These are phyloP conservation scores for Malus domestica DNA, from an alignment of 306 rosid genomes.

Conservation along the genomic window DNA sequence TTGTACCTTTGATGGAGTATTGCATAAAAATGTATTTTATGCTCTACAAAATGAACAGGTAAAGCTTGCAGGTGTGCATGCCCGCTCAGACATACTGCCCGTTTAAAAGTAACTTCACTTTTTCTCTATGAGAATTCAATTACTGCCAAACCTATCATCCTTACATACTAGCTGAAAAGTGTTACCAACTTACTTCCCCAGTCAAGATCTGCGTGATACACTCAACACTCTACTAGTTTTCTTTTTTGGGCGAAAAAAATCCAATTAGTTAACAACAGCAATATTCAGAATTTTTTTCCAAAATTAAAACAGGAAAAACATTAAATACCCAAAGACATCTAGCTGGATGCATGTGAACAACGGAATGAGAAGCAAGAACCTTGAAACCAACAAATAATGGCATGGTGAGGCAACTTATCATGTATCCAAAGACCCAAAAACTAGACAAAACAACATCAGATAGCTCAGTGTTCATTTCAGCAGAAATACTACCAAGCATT, in stretches of 20 bases:
- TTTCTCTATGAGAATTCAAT: neutral
- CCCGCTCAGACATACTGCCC: neutral
- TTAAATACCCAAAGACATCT: neutral
- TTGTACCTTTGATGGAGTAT: slow-evolving; percentile 86
- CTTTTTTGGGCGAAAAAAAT: neutral
- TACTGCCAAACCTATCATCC: neutral
- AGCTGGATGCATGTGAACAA: neutral
- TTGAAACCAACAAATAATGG: neutral
- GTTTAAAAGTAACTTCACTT: neutral
- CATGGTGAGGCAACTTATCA: neutral
- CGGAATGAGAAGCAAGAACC: neutral
- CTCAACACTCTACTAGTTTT: neutral
- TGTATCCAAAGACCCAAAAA: neutral
- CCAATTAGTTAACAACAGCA: neutral
- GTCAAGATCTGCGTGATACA: neutral
- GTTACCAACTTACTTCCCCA: neutral
- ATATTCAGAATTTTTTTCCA: neutral
- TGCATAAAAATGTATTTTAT: neutral
- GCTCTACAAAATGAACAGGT: neutral
- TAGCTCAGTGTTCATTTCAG: neutral
- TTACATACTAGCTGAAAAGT: neutral
- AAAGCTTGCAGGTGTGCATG: neutral
- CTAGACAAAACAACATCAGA: neutral
- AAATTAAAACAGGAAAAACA: neutral
- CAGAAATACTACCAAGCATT: neutral